Evolutionary conservation across 2,329 filamentous ascomycete species (phyloP).

Genomic region (Aspergillus ochraceoroseus): DNA sequence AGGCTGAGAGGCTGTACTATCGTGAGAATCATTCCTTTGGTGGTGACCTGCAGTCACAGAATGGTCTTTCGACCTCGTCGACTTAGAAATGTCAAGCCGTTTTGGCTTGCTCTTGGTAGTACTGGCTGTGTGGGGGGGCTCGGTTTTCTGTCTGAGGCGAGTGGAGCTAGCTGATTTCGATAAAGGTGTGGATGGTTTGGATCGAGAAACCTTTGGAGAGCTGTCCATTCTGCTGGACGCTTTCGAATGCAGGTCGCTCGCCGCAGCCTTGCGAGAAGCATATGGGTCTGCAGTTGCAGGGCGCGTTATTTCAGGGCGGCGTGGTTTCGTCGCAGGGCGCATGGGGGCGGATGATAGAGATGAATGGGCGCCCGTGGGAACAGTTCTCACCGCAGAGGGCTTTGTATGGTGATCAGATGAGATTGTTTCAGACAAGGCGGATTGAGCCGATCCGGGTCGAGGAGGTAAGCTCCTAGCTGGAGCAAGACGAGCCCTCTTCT

Average conservation of each 20-base stretch:
- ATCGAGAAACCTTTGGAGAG: constrained; percentile 24
- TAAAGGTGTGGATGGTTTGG: constrained; percentile 31
- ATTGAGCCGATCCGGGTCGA: constrained; percentile 56
- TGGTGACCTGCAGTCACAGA: constrained; percentile 9
- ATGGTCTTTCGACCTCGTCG: constrained; percentile 27
- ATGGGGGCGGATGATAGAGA: constrained; percentile 57
- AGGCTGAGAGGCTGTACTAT: constrained; percentile 18
- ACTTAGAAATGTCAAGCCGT: constrained; percentile 31
- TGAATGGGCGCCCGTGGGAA: constrained; percentile 38
- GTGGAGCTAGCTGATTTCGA: constrained; percentile 25
- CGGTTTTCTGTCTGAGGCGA: constrained; percentile 33
- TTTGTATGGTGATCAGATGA: constrained; percentile 37
- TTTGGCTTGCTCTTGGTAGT: constrained; percentile 33
- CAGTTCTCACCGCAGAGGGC: constrained; percentile 30
- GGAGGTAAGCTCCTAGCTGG: constrained; percentile 45
- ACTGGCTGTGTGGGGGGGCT: constrained; percentile 25
- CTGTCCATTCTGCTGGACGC: constrained; percentile 26
- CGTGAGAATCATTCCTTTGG: constrained; percentile 21
- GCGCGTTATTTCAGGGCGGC: constrained; percentile 36
- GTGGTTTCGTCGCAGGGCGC: constrained; percentile 42
- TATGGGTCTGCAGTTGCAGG: constrained; percentile 36
- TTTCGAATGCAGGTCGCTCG: constrained; percentile 47
- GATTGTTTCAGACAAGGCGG: constrained; percentile 44
- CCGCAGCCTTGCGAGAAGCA: constrained; percentile 44
- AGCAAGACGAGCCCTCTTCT: constrained; percentile 57